Conservation (phyloP, 2,329 filamentous ascomycete species). For the Paecilomyces sp. region DNA sequence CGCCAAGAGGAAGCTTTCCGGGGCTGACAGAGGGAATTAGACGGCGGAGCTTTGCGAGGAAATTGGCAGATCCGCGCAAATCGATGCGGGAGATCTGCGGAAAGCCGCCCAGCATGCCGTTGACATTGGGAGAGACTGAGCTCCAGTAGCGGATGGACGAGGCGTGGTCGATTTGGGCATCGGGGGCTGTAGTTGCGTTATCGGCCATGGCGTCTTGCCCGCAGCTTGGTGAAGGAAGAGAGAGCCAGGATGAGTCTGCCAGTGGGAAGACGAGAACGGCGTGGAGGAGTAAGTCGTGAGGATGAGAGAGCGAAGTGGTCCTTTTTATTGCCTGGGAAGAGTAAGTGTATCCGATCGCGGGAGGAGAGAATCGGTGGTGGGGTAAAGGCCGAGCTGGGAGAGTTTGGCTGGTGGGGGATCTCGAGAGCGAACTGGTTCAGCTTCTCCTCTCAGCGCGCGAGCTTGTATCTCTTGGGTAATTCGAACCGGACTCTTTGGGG, state of each 20-base stretch:
- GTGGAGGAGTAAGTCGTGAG: neutral
- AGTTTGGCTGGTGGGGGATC: neutral
- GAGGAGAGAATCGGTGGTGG: constrained; percentile 6
- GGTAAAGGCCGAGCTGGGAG: neutral
- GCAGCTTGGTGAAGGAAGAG: neutral
- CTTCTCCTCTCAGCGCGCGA: neutral
- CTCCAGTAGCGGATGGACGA: constrained; percentile 31
- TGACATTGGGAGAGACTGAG: constrained; percentile 37
- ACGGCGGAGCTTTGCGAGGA: constrained; percentile 58
- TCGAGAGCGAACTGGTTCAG: neutral
- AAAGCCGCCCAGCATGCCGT: constrained; percentile 68
- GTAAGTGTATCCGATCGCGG: constrained; percentile 23
- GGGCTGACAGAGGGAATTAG: constrained; percentile 12
- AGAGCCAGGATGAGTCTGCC: no score
- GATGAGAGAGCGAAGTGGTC: neutral
- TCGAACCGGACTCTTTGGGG: neutral
- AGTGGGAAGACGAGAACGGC: neutral
- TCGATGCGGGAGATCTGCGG: constrained; percentile 63
- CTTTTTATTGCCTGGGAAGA: constrained; percentile 17
- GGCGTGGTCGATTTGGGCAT: constrained; percentile 21
- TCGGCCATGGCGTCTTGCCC: neutral
- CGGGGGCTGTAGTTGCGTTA: constrained; percentile 7
- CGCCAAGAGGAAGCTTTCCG: constrained; percentile 30
- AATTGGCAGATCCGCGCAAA: constrained; percentile 61
- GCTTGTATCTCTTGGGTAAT: neutral